Evolutionary conservation across 116 monocot species (phyloP), one percentile per base, ranked within the genome.

Genomic region (Cymodocea nodosa): DNA sequence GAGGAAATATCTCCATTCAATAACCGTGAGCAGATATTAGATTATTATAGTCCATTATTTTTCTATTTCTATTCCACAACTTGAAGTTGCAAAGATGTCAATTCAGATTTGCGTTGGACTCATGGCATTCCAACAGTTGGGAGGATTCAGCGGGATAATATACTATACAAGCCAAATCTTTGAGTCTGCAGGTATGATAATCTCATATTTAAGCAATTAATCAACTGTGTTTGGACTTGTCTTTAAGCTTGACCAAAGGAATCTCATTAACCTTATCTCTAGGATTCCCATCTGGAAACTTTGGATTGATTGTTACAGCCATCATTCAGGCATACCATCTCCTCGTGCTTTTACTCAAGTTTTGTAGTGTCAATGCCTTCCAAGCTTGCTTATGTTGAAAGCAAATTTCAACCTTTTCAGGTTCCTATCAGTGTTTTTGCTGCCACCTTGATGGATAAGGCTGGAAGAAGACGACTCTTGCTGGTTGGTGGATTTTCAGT

Each of bases 111-210:
- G 78, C 73, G 80, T 83, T 60, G 83, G 84, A 19, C 59, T 92
- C 8, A 83, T 87, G 82, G 71, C 72, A 2, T 72, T 87, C 65
- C 92, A 92, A 64, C 92, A 87, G 73, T 64, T 87, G 40, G 85
- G 87, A 16, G 92, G 87, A 15, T 65, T 87, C 55, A 85, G 83
- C 68, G 92, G 80, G 23, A 70, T 92, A 22, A 67, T 52, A 24
- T 87, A 87, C 54, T 92, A 92, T 67, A 75, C 79, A 20, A 87
- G 85, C 67, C 60, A 77, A 51, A 81, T 68, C 18, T 85, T 92
- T 73, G 72, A 68, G 49, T 74, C 84, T 30, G 87, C 85, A 72
- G 89, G 89, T 89, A 70, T 39, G 64, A 10, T 11, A 15, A 7
- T 36, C 14, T 23, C 10, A 19, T 50, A 49, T 64, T 14, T n/a